A percentile compares a stretch with the other conserved stretches of the same genome.
phyloP scores from a whole-genome alignment of 345 rosid genomes.

The Turnera subulata region DNA sequence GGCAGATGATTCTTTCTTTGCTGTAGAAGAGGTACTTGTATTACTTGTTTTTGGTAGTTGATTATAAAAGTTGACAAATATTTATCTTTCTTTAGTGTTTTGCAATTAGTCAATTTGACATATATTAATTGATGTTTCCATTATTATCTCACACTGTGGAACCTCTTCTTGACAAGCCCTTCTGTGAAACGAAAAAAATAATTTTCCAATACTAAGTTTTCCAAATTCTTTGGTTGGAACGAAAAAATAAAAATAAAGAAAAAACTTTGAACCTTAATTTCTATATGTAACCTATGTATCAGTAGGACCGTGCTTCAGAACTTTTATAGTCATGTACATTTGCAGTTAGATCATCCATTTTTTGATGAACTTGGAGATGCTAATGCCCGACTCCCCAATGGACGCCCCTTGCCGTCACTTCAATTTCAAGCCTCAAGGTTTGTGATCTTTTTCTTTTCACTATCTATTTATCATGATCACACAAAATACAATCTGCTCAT shows the following conservation, averaged over 20 bases:
- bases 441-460: not conserved
- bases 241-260: not conserved
- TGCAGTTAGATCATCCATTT: constrained; percentile 81
- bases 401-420: constrained; percentile 62
- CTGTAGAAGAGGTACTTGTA: constrained; percentile 52
- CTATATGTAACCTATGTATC: no score
- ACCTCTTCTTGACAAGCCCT: no score
- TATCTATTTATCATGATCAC: no score
- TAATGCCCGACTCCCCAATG: constrained; percentile 68
- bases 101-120: not conserved
- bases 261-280: not conserved
- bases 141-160: no score
- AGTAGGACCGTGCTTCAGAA: not conserved
- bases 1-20: constrained; percentile 46
- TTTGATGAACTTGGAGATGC: constrained; percentile 82
- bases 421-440: constrained; percentile 72
- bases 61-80: not conserved
- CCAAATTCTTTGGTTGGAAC: not conserved
- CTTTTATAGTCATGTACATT: not conserved
- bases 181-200: no score
- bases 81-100: not conserved
- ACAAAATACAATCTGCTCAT: not conserved
- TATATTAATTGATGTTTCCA: no score
- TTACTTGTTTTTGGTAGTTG: not conserved
- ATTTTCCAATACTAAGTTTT: constrained; percentile 21